A percentile compares a stretch with the other conserved stretches of the same genome.
Evolutionary conservation across 306 rosid genomes (phyloP).

Genomic region (Gastrolobium bilobum): DNA sequence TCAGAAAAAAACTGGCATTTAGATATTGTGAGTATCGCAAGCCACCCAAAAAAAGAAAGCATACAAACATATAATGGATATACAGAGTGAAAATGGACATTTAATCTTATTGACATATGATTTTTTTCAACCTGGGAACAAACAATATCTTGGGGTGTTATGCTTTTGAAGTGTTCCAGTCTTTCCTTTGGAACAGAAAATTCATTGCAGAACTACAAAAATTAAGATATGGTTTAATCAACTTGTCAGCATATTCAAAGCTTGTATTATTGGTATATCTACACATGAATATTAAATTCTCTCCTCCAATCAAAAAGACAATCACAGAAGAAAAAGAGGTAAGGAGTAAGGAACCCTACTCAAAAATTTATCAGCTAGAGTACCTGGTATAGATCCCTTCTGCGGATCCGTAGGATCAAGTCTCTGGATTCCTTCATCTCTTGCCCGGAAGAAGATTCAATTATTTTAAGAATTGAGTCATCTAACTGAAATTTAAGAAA

Average conservation of each 20-base stretch:
- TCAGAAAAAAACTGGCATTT: slow-evolving; percentile 31
- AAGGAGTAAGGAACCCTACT: not conserved
- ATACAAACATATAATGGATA: not conserved
- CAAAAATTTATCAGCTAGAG: slow-evolving; percentile 14
- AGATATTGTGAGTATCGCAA: not conserved
- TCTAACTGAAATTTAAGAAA: slow-evolving; percentile 70
- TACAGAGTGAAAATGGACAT: slow-evolving; percentile 2
- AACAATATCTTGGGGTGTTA: slow-evolving; percentile 84
- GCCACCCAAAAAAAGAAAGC: not conserved
- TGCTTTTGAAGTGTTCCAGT: slow-evolving; percentile 66
- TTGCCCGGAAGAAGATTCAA: slow-evolving; percentile 63
- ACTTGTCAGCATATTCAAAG: not conserved
- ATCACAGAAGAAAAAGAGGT: not conserved
- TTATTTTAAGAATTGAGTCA: slow-evolving; percentile 73
- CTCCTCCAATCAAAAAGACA: not conserved
- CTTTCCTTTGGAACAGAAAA: slow-evolving; percentile 86
- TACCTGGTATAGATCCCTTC: slow-evolving; percentile 91
- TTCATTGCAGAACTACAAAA: slow-evolving; percentile 86
- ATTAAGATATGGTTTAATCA: slow-evolving; percentile 14
- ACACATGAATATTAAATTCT: slow-evolving; percentile 13
- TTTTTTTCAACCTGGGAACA: slow-evolving; percentile 78
- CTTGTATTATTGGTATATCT: not conserved
- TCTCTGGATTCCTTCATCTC: slow-evolving; percentile 83
- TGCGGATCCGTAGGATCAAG: slow-evolving; percentile 74
- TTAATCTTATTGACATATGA: not conserved